These are phyloP conservation scores for Haematococcus lacustris DNA, from an alignment of 139 green algal species.

Conservation along the genomic window DNA sequence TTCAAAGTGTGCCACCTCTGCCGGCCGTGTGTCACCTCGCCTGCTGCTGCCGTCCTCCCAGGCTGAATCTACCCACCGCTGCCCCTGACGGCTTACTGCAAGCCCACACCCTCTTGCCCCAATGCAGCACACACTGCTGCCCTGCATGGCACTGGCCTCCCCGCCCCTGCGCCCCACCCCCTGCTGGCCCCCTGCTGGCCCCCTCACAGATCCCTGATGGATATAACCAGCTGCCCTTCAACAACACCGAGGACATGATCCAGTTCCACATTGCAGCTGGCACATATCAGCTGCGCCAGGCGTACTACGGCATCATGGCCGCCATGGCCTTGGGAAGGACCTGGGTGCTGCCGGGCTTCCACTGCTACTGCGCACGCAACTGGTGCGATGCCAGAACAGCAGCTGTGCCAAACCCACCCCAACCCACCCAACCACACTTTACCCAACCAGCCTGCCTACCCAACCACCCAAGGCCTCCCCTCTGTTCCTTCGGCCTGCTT, in stretches of 20 bases:
- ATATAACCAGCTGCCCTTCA: background rate
- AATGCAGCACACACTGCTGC: background rate
- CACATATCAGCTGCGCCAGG: slow-evolving; percentile 20
- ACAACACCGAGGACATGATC: slow-evolving; percentile 18
- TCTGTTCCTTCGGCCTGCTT: background rate
- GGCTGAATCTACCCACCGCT: background rate
- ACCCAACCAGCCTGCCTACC: background rate
- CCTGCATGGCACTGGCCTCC: background rate
- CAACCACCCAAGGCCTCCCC: background rate
- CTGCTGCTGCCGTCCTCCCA: background rate
- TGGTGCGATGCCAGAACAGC: slow-evolving; percentile 9
- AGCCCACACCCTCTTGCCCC: background rate
- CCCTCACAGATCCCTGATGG: background rate
- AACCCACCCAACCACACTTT: background rate
- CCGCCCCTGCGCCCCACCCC: background rate
- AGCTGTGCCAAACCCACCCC: background rate
- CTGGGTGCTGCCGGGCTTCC: slow-evolving; percentile 26
- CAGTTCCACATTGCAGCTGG: slow-evolving; percentile 7
- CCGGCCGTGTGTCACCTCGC: too few species aligned
- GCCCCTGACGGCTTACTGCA: background rate
- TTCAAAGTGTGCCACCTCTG: too few species aligned
- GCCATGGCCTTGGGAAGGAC: slow-evolving; percentile 15
- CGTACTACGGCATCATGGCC: slow-evolving; percentile 25
- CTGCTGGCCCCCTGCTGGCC: too few species aligned
- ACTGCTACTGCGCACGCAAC: slow-evolving; percentile 29